phyloP scores from a whole-genome alignment of 2,329 filamentous ascomycete species.

The Aspergillus puulaauensis region DNA sequence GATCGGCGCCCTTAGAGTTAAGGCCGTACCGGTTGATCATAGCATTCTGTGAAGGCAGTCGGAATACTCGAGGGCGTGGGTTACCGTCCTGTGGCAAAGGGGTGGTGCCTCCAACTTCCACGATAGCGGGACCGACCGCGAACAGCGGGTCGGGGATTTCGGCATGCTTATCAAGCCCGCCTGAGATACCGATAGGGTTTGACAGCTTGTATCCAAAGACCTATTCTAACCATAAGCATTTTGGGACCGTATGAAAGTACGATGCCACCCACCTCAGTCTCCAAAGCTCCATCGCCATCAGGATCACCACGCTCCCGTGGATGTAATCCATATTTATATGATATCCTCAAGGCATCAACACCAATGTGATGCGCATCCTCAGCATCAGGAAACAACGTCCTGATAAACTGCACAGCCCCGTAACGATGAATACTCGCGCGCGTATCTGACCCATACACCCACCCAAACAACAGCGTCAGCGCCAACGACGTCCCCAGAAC shows the following conservation, averaged over 20 bases:
- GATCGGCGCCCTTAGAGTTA: slow-evolving; percentile 86
- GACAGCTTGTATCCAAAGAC: slow-evolving; percentile 76
- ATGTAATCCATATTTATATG: slow-evolving; percentile 74
- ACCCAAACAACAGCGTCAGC: slow-evolving; percentile 51
- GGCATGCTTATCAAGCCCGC: slow-evolving; percentile 90
- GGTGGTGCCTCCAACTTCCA: slow-evolving; percentile 90
- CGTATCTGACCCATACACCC: slow-evolving; percentile 73
- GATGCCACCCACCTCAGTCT: slow-evolving; percentile 45
- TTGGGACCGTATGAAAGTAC: neutral
- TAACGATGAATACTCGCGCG: slow-evolving; percentile 69
- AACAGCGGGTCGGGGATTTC: slow-evolving; percentile 84
- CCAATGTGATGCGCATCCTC: slow-evolving; percentile 91
- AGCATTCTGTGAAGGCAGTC: slow-evolving; percentile 77
- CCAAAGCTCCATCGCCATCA: slow-evolving; percentile 54
- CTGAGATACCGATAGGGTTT: slow-evolving; percentile 94
- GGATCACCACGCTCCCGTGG: slow-evolving; percentile 74
- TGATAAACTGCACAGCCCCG: slow-evolving; percentile 53
- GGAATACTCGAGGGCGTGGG: slow-evolving; percentile 81
- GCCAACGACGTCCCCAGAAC: slow-evolving; percentile 53
- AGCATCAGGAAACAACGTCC: slow-evolving; percentile 45
- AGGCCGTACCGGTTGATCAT: slow-evolving; percentile 95
- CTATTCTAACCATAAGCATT: slow-evolving; percentile 19
- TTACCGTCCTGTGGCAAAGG: slow-evolving; percentile 87
- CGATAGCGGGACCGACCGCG: slow-evolving; percentile 77
- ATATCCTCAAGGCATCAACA: slow-evolving; percentile 66